These are phyloP conservation scores for Mucor velutinosus DNA, from an alignment of 371 early-diverging fungal genomes.

Conservation along the genomic window DNA sequence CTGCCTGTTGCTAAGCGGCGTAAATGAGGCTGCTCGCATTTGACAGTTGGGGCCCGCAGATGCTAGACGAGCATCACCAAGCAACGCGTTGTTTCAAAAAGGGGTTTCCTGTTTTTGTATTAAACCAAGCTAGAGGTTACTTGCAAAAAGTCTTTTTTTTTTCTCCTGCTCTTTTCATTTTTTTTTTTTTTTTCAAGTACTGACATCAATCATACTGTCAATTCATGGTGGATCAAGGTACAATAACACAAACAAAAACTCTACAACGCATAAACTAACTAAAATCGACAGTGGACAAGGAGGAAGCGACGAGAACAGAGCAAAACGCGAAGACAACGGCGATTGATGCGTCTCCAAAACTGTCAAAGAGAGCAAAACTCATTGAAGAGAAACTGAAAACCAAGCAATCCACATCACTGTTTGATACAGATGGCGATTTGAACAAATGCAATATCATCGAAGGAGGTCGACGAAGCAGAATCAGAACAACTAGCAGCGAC, in stretches of 20 bases:
- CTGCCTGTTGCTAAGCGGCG: too few species aligned
- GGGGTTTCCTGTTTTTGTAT: not conserved
- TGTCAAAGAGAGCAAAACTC: slow-evolving; percentile 26
- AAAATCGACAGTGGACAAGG: not conserved
- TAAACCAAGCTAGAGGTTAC: not conserved
- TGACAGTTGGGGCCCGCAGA: too few species aligned
- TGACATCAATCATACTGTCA: not conserved
- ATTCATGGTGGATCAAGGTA: slow-evolving; percentile 12
- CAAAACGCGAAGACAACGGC: not conserved
- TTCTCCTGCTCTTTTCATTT: not conserved
- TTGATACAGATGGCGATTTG: slow-evolving; percentile 53
- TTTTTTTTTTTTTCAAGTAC: not conserved
- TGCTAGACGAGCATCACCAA: too few species aligned
- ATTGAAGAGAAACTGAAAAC: slow-evolving; percentile 34
- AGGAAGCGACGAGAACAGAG: not conserved
- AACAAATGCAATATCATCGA: slow-evolving; percentile 43
- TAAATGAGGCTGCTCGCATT: too few species aligned
- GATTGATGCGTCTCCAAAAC: not conserved
- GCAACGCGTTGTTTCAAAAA: slow-evolving; percentile 12
- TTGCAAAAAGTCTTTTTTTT: not conserved
- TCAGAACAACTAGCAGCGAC: slow-evolving; percentile 1
- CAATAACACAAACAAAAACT: too few species aligned
- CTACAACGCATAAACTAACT: not conserved
- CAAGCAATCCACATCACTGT: slow-evolving; percentile 26
- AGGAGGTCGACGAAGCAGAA: slow-evolving; percentile 18